phyloP scores from a whole-genome alignment of 306 rosid genomes.

The Vicia sativa region DNA sequence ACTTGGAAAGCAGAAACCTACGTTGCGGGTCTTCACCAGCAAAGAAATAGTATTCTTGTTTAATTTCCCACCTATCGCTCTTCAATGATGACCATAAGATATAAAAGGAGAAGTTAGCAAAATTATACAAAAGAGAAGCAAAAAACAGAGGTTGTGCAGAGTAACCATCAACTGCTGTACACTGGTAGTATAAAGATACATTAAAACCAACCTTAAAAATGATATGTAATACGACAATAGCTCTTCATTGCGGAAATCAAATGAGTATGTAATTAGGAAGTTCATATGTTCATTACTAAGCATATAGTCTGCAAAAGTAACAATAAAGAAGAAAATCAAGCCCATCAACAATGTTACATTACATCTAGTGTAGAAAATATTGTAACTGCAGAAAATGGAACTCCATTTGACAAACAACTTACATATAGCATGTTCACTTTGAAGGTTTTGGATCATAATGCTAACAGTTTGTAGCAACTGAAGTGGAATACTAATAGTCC shows the following conservation, averaged over 20 bases:
- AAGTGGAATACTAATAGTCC: constrained; percentile 61
- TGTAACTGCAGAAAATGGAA: constrained; percentile 38
- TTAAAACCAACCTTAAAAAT: constrained; percentile 71
- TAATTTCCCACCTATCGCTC: constrained; percentile 96
- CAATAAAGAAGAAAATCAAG: constrained; percentile 18
- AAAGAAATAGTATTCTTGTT: constrained; percentile 83
- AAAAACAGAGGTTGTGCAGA: constrained; percentile 17
- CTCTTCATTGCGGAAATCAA: constrained; percentile 79
- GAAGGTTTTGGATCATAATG: constrained; percentile 88
- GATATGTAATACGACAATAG: constrained; percentile 83
- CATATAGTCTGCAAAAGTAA: constrained; percentile 69
- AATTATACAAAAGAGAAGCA: background rate
- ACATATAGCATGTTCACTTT: constrained; percentile 91
- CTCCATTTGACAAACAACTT: constrained; percentile 48
- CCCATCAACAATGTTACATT: constrained; percentile 9
- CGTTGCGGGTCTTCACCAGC: constrained; percentile 76
- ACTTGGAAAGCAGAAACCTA: constrained; percentile 50
- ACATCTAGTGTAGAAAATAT: constrained; percentile 28
- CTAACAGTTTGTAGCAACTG: constrained; percentile 85
- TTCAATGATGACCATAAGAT: constrained; percentile 48
- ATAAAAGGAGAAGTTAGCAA: constrained; percentile 41
- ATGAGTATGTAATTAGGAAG: constrained; percentile 72
- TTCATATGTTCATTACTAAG: constrained; percentile 83
- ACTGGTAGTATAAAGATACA: constrained; percentile 20
- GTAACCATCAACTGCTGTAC: constrained; percentile 30